A percentile compares a stretch with the other conserved stretches of the same genome.
These are phyloP conservation scores for Talaromyces sp. DNA, from an alignment of 2,329 filamentous ascomycete genomes.

Conservation along the genomic window DNA sequence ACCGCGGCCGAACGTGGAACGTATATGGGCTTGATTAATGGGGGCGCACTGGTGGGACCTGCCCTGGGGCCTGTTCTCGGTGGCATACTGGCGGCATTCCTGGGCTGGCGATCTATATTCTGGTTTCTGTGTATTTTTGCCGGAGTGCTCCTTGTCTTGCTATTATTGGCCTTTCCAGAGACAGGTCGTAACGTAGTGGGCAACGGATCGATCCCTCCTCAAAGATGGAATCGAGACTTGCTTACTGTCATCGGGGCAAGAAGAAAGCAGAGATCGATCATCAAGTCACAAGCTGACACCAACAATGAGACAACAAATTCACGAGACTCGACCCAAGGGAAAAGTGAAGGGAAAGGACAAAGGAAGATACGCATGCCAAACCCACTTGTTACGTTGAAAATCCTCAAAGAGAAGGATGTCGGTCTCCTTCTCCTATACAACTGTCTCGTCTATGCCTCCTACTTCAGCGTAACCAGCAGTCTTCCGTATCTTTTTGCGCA, in stretches of 20 bases:
- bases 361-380: constrained; percentile 26
- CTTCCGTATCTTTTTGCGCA: constrained; percentile 32
- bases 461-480: constrained; percentile 39
- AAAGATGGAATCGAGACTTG: constrained; percentile 28
- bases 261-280: constrained; percentile 17
- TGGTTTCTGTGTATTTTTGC: constrained; percentile 26
- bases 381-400: constrained; percentile 32
- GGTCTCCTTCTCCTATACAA: constrained; percentile 35
- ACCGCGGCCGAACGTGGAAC: constrained; percentile 34
- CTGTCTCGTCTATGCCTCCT: constrained; percentile 36
- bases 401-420: constrained; percentile 31
- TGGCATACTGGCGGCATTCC: constrained; percentile 30
- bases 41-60: constrained; percentile 20
- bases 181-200: constrained; percentile 35
- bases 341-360: background rate
- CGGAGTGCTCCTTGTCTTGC: constrained; percentile 31
- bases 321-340: too few relatives aligned
- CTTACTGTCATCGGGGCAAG: constrained; percentile 25
- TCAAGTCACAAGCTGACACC: constrained; percentile 13
- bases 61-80: constrained; percentile 33
- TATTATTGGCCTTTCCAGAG: constrained; percentile 34
- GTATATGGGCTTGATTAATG: constrained; percentile 36
- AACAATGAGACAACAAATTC: too few relatives aligned
- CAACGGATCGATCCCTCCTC: constrained; percentile 32
- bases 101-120: constrained; percentile 40